Base-by-base conservation (phyloP, 2,329 filamentous ascomycete genomes). In the Apiospora aurea region DNA sequence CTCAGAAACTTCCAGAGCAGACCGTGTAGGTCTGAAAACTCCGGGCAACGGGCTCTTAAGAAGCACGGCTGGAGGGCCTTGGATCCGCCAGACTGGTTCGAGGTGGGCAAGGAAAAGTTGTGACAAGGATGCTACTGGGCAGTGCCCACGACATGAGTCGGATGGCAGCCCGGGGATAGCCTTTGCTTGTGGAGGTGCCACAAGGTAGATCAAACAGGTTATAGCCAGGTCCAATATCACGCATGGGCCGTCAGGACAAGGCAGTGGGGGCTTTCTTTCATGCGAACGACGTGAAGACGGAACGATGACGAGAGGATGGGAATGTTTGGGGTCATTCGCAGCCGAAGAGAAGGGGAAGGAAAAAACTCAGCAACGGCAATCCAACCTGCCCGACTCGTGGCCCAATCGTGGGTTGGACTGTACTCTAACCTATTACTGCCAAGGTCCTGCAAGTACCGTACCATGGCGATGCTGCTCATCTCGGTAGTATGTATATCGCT, bases 131-230 rank as follows among this genome's bases (percentile, higher is more conserved):
- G 44, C 29, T 44, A 46, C 26, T 47, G 66, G 66, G 66, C 57
- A 64, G 57, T 64, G 57, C 41, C 41, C 57, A 64, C 57, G 57
- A 64, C 57, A 64, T n/a, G 34, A 41, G 34, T 34, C 57, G 57
- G 57, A 64, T 34, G 21, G 8, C 57, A 64, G 21, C 38, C 68
- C 49, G 38, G 71, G 71, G 43, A 69, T 66, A 61, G 67, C 24
- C 43, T 67, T 26, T 29, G 64, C 21, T 53, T 53, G 67, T 69
- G 67, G 67, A 38, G 21, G 29, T 38, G 21, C 57, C 57, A 64
- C 26, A 61, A 69, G 66, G 67, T 43, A 69, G 71, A 71, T 71
- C 71, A 71, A 71, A 71, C 71, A 47, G 47, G 66, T 68, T 71
- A 71, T 71, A 71, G 57, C 34, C 47, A 53, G 41, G 41, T 41